Conservation (phyloP, 2,329 filamentous ascomycete genomes). For the Alternaria hordeiaustralica region DNA sequence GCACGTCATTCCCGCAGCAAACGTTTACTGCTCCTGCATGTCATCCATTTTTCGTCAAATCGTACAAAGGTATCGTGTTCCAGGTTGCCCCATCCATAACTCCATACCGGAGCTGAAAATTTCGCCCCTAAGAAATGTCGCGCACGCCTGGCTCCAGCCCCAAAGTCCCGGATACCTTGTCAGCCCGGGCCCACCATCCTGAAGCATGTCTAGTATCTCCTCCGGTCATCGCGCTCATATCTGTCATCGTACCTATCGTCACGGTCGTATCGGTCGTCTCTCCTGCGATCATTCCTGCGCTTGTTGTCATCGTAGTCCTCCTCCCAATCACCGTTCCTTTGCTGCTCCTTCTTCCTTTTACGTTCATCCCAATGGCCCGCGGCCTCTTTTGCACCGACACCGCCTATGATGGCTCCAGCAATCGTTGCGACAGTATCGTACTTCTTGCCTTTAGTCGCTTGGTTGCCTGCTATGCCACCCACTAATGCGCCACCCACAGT, state of each 20-base stretch:
- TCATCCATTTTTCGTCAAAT: neutral
- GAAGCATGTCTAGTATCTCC: neutral
- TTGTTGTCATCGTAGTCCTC: conserved; percentile 12
- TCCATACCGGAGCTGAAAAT: neutral
- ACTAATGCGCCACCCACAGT: conserved; percentile 43
- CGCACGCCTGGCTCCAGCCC: neutral
- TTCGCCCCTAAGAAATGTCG: neutral
- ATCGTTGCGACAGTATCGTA: conserved; percentile 41
- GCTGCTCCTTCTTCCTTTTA: conserved; percentile 8
- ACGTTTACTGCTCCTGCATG: neutral
- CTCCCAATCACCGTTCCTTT: conserved; percentile 12
- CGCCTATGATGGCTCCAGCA: conserved; percentile 45
- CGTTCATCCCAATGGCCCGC: conserved; percentile 33
- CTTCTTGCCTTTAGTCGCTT: conserved; percentile 32
- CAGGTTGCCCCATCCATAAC: neutral
- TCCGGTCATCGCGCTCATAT: neutral
- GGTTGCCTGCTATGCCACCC: conserved; percentile 41
- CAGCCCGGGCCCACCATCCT: neutral
- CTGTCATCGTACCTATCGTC: conserved; percentile 11
- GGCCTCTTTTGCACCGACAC: conserved; percentile 38
- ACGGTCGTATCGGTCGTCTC: conserved; percentile 3
- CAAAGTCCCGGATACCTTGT: conserved; percentile 1
- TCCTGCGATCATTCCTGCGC: neutral
- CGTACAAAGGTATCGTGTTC: neutral
- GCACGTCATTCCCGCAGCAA: conserved; percentile 17